Evolutionary conservation across 2,329 filamentous ascomycete species (phyloP).

Genomic region (Arthrobotrys pseudoclavata): DNA sequence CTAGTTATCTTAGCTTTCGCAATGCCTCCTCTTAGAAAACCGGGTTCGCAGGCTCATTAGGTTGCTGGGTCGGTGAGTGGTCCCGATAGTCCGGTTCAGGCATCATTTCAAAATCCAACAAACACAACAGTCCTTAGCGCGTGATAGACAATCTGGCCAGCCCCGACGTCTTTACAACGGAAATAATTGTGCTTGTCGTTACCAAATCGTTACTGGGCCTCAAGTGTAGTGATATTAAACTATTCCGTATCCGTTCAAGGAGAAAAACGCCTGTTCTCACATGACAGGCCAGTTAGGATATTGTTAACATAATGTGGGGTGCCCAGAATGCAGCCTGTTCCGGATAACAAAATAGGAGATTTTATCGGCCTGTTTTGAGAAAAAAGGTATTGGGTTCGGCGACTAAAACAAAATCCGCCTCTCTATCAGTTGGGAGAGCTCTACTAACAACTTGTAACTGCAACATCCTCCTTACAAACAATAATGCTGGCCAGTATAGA

Average conservation of each 20-base stretch:
- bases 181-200: conserved; percentile 7
- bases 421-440: conserved; percentile 34
- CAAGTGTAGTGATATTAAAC: not conserved
- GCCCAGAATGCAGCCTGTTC: conserved; percentile 14
- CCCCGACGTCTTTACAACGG: conserved; percentile 17
- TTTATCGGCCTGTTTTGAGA: conserved; percentile 24
- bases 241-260: conserved; percentile 15
- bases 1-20: not conserved
- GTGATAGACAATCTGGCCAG: conserved; percentile 4
- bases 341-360: conserved; percentile 42
- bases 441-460: conserved; percentile 5
- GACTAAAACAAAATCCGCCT: not conserved
- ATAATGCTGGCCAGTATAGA: conserved; percentile 6
- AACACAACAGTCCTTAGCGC: conserved; percentile 35
- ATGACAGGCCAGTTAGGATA: conserved; percentile 22
- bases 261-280: not conserved
- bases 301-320: conserved; percentile 21
- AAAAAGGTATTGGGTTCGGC: not conserved
- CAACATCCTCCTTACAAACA: not conserved
- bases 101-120: conserved; percentile 55
- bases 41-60: conserved; percentile 21
- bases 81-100: conserved; percentile 35
- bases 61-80: not conserved
- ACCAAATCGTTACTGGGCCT: conserved; percentile 6
- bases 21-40: conserved; percentile 26